Conservation (phyloP, 768 basidiomycete genomes). For the Russula olivacea region DNA sequence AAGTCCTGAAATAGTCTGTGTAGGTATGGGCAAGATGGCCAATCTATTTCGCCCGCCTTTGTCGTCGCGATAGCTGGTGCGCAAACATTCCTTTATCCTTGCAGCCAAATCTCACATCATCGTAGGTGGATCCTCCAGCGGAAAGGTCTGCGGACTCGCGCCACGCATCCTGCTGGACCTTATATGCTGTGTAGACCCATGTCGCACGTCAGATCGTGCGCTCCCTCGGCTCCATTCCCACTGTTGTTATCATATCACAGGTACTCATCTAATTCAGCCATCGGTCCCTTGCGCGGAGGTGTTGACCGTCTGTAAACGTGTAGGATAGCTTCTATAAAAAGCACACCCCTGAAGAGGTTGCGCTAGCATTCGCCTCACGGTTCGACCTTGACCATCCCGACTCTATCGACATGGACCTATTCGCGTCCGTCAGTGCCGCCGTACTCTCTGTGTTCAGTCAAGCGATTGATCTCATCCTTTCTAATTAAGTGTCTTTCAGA, state of each 20-base stretch:
- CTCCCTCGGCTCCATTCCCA: conserved; percentile 75
- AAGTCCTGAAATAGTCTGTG: conserved; percentile 14
- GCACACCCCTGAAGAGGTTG: conserved; percentile 72
- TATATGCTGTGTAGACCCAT: conserved; percentile 52
- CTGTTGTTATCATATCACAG: conserved; percentile 88
- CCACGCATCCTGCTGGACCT: conserved; percentile 4
- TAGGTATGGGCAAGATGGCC: conserved; percentile 78
- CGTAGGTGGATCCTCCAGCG: conserved; percentile 74
- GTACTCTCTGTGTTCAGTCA: conserved; percentile 6
- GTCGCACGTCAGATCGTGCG: conserved; percentile 79
- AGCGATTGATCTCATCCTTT: background rate
- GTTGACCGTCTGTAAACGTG: background rate
- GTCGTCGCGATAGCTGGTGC: conserved; percentile 79
- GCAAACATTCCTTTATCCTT: background rate
- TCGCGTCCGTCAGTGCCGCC: conserved; percentile 55
- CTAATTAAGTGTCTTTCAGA: conserved; percentile 68
- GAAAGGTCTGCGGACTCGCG: conserved; percentile 50
- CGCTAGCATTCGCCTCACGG: conserved; percentile 72
- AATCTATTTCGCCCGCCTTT: conserved; percentile 65
- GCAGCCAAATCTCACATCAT: background rate
- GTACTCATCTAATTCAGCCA: conserved; percentile 33
- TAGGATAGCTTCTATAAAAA: conserved; percentile 93
- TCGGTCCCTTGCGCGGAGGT: background rate
- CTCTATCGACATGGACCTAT: conserved; percentile 85
- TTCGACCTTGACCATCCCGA: conserved; percentile 90